A percentile compares a stretch with the other conserved stretches of the same genome.
Evolutionary conservation across 768 basidiomycete genomes (phyloP).

Genomic region (Hydnomerulius pinastri): DNA sequence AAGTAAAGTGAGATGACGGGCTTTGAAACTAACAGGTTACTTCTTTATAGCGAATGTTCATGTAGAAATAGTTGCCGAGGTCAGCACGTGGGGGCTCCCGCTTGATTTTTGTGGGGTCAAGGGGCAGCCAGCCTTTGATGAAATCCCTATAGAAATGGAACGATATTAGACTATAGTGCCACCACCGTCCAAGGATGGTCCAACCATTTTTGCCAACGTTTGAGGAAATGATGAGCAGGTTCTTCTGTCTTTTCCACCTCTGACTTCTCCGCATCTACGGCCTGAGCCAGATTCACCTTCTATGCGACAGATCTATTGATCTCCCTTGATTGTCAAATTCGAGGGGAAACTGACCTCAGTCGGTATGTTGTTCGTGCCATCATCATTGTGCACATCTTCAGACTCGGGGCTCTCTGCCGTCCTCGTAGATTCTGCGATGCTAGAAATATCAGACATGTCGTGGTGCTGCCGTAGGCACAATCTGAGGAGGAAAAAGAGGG

Average conservation of each 20-base stretch:
- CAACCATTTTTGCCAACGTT: constrained; percentile 4
- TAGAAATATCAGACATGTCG: too few relatives aligned
- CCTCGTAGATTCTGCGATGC: too few relatives aligned
- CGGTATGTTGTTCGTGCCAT: too few relatives aligned
- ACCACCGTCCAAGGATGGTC: neutral
- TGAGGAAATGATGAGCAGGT: constrained; percentile 4
- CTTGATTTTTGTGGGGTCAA: constrained; percentile 14
- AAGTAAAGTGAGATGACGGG: neutral
- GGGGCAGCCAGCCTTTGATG: constrained; percentile 14
- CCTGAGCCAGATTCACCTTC: neutral
- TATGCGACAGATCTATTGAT: too few relatives aligned
- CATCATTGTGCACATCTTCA: too few relatives aligned
- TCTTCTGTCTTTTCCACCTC: neutral
- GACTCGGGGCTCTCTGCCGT: too few relatives aligned
- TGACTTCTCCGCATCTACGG: neutral
- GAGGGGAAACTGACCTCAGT: too few relatives aligned
- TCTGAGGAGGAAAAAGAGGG: too few relatives aligned
- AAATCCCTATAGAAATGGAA: neutral
- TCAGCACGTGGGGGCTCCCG: constrained; percentile 13
- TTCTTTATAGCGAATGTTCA: constrained; percentile 11
- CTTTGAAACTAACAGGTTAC: neutral
- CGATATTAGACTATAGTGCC: neutral
- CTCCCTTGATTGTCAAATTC: too few relatives aligned
- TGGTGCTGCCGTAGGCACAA: too few relatives aligned
- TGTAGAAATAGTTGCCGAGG: constrained; percentile 20